Percentiles rank a stretch among this genome's conserved stretches.
Conservation (phyloP, 1,284 basidiomycete genomes). For the Naganishia sp. region DNA sequence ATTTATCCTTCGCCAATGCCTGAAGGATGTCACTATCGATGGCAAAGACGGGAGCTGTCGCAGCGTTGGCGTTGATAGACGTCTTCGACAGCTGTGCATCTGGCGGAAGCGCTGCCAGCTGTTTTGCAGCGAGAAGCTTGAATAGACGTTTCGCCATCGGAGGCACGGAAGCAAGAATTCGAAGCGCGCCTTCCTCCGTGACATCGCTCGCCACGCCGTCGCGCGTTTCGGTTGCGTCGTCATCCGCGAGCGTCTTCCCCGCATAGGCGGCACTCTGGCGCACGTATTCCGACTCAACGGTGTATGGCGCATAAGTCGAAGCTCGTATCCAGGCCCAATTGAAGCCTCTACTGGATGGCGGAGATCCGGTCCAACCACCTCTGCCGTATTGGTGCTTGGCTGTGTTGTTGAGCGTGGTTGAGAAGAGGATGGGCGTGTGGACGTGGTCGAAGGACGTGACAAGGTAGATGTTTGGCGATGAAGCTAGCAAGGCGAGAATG, state of each 20-base stretch:
- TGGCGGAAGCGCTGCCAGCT: conserved; percentile 63
- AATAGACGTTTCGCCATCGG: conserved; percentile 80
- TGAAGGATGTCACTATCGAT: conserved; percentile 51
- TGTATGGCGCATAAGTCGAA: conserved; percentile 78
- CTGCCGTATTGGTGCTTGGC: conserved; percentile 38
- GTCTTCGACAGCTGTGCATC: conserved; percentile 37
- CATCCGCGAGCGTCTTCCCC: conserved; percentile 35
- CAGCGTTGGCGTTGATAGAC: conserved; percentile 35
- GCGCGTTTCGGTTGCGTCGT: conserved; percentile 31
- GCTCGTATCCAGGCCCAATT: conserved; percentile 85
- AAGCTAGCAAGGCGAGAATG: conserved; percentile 68
- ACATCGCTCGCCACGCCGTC: conserved; percentile 56
- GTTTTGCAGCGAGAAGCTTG: conserved; percentile 64
- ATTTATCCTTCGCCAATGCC: conserved; percentile 60
- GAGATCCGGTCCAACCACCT: conserved; percentile 35
- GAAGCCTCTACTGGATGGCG: conserved; percentile 59
- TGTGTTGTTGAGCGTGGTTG: conserved; percentile 44
- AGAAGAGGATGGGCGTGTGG: conserved; percentile 73
- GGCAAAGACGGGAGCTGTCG: conserved; percentile 47
- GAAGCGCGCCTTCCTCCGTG: conserved; percentile 75
- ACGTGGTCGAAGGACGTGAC: conserved; percentile 82
- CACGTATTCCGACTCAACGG: conserved; percentile 66
- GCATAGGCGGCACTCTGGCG: conserved; percentile 42
- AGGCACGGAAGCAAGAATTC: conserved; percentile 82
- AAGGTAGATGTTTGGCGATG: conserved; percentile 72